phyloP scores from a whole-genome alignment of 2,329 filamentous ascomycete species.

The Fusarium veterinarium region DNA sequence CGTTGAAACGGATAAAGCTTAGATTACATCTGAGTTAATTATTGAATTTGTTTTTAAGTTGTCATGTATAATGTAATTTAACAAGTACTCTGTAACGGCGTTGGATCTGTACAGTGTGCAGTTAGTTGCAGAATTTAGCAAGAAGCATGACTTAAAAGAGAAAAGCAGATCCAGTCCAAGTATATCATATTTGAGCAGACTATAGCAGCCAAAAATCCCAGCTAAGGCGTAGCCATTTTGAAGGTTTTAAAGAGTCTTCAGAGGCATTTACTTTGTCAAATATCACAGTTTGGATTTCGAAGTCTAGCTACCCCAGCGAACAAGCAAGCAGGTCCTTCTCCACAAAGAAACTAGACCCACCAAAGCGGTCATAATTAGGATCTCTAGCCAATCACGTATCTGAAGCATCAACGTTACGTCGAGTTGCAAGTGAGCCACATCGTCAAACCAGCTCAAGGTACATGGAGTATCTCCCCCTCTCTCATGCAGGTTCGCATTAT shows the following conservation, averaged over 20 bases:
- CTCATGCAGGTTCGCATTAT: constrained; percentile 17
- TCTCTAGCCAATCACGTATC: constrained; percentile 34
- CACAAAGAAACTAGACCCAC: constrained; percentile 24
- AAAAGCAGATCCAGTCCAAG: neutral
- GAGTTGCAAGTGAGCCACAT: constrained; percentile 37
- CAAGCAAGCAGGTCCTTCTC: constrained; percentile 25
- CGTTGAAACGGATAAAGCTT: neutral
- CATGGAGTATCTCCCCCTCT: constrained; percentile 12
- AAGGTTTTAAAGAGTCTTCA: neutral
- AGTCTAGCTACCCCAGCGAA: neutral
- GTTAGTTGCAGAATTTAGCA: neutral
- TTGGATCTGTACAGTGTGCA: no score
- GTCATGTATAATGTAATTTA: neutral
- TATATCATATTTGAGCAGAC: neutral
- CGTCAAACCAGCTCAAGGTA: constrained; percentile 25
- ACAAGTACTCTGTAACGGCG: neutral
- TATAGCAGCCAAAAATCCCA: neutral
- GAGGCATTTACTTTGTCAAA: neutral
- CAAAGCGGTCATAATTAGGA: neutral
- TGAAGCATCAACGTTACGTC: constrained; percentile 23
- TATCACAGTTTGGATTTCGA: neutral
- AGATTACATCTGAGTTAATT: neutral
- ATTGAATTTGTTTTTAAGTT: neutral
- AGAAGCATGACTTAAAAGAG: neutral
- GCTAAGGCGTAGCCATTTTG: neutral